Conservation (phyloP, 768 basidiomycete species). For the Trametes maxima region DNA sequence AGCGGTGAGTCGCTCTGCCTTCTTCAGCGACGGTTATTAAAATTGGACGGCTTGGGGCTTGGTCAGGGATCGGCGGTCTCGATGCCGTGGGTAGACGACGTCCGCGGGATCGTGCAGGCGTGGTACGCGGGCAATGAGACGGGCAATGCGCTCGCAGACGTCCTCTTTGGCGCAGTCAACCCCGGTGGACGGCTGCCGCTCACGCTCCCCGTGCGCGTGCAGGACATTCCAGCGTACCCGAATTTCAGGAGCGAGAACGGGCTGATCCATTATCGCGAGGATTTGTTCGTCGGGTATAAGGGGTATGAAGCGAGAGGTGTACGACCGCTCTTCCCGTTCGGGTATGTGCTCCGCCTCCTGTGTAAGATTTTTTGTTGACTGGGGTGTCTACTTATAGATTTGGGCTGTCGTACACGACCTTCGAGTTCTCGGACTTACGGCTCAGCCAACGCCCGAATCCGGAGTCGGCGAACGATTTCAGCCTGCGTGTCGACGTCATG, state of each 20-base stretch:
- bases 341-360: constrained; percentile 39
- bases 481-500: constrained; percentile 44
- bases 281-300: constrained; percentile 72
- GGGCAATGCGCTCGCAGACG: constrained; percentile 66
- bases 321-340: constrained; percentile 67
- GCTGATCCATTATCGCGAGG: constrained; percentile 55
- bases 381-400: constrained; percentile 42
- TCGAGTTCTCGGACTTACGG: constrained; percentile 51
- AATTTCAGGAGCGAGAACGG: constrained; percentile 64
- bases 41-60: too few species aligned
- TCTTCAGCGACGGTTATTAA: too few species aligned
- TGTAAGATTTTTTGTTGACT: neutral
- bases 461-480: constrained; percentile 27
- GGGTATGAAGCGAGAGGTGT: constrained; percentile 58
- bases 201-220: constrained; percentile 57
- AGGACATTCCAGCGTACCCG: constrained; percentile 64
- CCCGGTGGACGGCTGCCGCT: constrained; percentile 62
- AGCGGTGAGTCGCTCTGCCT: constrained; percentile 43
- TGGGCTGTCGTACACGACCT: constrained; percentile 78
- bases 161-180: constrained; percentile 64
- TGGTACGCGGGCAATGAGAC: constrained; percentile 71
- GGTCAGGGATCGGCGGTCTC: constrained; percentile 64
- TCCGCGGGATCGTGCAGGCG: constrained; percentile 57
- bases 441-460: constrained; percentile 35
- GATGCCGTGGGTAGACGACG: constrained; percentile 72